phyloP scores from a whole-genome alignment of 2,329 filamentous ascomycete genomes.

The Eutypella sp. region DNA sequence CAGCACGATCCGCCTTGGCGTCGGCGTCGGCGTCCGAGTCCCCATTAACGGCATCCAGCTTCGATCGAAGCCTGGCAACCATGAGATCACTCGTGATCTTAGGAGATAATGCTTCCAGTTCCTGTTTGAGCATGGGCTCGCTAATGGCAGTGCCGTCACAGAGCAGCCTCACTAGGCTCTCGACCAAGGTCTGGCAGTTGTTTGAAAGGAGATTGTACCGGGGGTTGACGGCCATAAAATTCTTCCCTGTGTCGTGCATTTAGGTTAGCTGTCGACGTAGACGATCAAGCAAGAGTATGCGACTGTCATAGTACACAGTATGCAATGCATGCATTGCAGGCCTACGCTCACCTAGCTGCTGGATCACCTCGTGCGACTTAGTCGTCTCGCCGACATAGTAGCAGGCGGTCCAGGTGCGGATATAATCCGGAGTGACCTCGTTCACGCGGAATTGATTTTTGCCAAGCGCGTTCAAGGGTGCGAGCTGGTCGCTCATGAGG shows the following conservation, averaged over 20 bases:
- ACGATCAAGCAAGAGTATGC: background rate
- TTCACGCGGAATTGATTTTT: conserved; percentile 24
- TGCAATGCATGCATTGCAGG: too few species aligned
- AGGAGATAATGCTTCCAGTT: conserved; percentile 22
- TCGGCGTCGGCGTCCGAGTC: too few species aligned
- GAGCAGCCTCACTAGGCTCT: conserved; percentile 24
- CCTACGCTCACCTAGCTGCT: conserved; percentile 21
- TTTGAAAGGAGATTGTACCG: conserved; percentile 26
- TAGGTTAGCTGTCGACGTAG: background rate
- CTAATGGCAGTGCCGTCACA: conserved; percentile 27
- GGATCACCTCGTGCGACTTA: conserved; percentile 24
- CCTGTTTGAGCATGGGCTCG: conserved; percentile 26
- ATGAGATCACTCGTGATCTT: conserved; percentile 27
- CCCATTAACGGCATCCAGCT: conserved; percentile 16
- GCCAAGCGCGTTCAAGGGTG: conserved; percentile 18
- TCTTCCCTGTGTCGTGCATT: conserved; percentile 11
- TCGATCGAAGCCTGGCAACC: conserved; percentile 20
- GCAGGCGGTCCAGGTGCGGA: conserved; percentile 24
- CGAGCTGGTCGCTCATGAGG: conserved; percentile 26
- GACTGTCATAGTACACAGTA: background rate
- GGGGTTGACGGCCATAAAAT: conserved; percentile 24
- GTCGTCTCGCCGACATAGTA: conserved; percentile 29
- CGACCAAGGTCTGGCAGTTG: conserved; percentile 29
- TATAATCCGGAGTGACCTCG: conserved; percentile 23
- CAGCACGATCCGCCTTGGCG: conserved; percentile 16